Base-by-base conservation (phyloP, 148 eudicot genomes). In the Fagopyrum tataricum region DNA sequence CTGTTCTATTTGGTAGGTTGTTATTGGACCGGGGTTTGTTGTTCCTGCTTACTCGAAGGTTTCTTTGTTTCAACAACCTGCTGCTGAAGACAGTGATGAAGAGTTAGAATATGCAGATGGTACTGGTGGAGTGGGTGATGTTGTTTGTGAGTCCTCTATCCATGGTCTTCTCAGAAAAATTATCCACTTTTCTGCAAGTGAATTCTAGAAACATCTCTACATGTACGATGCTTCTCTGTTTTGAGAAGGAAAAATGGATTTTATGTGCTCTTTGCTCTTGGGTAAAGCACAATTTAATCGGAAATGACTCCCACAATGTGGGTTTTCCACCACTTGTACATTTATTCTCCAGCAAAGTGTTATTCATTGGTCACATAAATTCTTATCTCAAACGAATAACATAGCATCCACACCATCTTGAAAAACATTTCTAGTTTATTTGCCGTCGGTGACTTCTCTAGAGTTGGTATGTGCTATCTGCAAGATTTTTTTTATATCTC, bases 21-120 rank as follows among this genome's bases (percentile, higher is more conserved):
- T 87, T 62, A 81, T 91, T 77, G 98, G 97, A 66, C 79, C 83
- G 68, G 75, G 77, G 12, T 91, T 91, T 80, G 89, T 85, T 46
- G 97, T 94, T 74, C 98, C 98, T 78, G 90, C 97, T 74, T 91
- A 94, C 78, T 91, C 98, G 13, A 91, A 94, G 80, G 97, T 94
- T 39, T 94, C 98, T 72, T 77, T 94, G 77, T 82, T 79, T 79
- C 86, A 81, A 78, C 91, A 94, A 77, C 98, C 98, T 62, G 83
- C 87, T 78, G 81, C 79, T 56, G 86, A 89, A 83, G 98, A 94
- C 74, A 94, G 98, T 85, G 98, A 94, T 67, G 98, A 94, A 82
- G 98, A 94, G 90, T 86, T 94, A 81, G 98, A 94, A 79, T 91
- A 88, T 83, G 93, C 97, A 72, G 97, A 91, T 78, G 85, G 77